phyloP scores from a whole-genome alignment of 192 early-diverging fungal species.

The Jimgerdemannia flammicorona region DNA sequence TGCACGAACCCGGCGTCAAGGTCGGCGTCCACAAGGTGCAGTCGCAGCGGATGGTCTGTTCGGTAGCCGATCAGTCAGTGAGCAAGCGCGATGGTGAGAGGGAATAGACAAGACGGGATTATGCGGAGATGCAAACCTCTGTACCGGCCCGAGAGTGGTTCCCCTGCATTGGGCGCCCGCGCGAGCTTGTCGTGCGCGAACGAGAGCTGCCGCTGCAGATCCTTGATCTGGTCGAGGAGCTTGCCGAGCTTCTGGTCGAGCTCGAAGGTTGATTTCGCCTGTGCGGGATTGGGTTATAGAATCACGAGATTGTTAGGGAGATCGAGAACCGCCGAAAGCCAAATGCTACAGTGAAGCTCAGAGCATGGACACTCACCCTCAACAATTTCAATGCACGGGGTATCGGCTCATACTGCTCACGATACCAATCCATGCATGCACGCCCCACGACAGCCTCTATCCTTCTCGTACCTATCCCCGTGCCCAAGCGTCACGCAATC shows the following conservation, averaged over 20 bases:
- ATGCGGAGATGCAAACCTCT: constrained; percentile 1
- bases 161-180: constrained; percentile 13
- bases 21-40: constrained; percentile 33
- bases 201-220: constrained; percentile 31
- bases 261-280: constrained; percentile 28
- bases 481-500: neutral
- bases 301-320: neutral
- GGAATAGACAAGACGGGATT: neutral
- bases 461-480: constrained; percentile 42
- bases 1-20: constrained; percentile 37
- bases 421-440: constrained; percentile 36
- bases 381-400: constrained; percentile 32
- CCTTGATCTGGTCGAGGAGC: constrained; percentile 33
- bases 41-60: constrained; percentile 12
- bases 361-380: constrained; percentile 21
- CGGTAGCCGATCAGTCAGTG: neutral
- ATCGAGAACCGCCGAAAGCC: neutral
- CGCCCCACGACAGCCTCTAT: constrained; percentile 56
- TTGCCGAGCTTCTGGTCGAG: constrained; percentile 40
- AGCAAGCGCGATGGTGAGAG: neutral
- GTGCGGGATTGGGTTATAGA: neutral
- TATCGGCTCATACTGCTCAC: constrained; percentile 39
- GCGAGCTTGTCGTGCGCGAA: constrained; percentile 40
- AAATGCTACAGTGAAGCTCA: constrained; percentile 11
- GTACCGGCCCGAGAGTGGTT: neutral